Conservation (phyloP, 2,329 filamentous ascomycete species). For the Kalaharituber pfeilii region DNA sequence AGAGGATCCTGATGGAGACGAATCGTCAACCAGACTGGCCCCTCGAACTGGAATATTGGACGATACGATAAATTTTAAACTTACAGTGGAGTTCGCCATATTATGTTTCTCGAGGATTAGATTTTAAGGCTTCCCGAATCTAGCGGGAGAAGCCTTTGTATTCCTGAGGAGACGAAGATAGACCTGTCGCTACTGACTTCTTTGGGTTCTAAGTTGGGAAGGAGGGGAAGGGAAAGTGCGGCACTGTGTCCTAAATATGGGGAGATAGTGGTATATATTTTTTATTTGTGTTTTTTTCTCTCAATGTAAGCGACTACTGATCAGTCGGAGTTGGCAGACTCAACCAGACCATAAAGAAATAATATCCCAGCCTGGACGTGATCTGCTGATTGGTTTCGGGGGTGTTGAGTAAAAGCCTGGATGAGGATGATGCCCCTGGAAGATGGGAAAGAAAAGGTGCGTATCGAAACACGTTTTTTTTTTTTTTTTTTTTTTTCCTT, state of each 20-base stretch:
- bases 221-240: not conserved
- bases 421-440: too few species aligned
- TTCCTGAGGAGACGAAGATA: not conserved
- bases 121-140: too few species aligned
- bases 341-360: too few species aligned
- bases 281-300: too few species aligned
- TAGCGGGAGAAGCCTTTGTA: not conserved
- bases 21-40: not conserved
- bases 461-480: too few species aligned
- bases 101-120: too few species aligned
- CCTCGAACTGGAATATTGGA: not conserved
- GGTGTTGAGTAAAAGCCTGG: too few species aligned
- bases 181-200: not conserved
- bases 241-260: not conserved
- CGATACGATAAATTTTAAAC: not conserved
- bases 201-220: not conserved
- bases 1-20: not conserved
- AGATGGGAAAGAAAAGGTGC: too few species aligned
- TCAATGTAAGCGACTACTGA: too few species aligned
- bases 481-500: not conserved
- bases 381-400: too few species aligned
- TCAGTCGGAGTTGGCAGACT: too few species aligned
- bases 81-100: not conserved
- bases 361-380: too few species aligned
- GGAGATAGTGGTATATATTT: not conserved